Evolutionary conservation across 768 basidiomycete genomes (phyloP).

Genomic region (Hirschioporus abietinus): DNA sequence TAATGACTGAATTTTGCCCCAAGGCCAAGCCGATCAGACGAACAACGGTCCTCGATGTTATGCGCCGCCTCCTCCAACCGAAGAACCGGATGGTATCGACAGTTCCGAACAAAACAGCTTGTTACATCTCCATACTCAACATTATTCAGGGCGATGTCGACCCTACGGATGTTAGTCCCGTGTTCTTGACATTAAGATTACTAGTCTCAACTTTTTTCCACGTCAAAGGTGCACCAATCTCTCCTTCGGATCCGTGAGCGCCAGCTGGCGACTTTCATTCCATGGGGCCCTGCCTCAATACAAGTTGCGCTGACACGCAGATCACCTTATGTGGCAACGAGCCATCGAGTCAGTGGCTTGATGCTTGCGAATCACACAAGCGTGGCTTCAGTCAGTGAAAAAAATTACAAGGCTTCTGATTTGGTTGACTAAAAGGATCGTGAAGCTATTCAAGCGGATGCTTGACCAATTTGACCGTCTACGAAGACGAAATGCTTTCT

Average conservation of each 20-base stretch:
- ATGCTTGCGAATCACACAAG: slow-evolving; percentile 99
- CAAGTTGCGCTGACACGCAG: slow-evolving; percentile 93
- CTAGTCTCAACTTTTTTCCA: slow-evolving; percentile 3
- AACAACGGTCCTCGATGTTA: slow-evolving; percentile 96
- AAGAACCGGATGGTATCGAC: slow-evolving; percentile 99
- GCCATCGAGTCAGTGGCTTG: slow-evolving; percentile 93
- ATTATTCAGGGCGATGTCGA: slow-evolving; percentile 99
- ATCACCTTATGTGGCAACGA: slow-evolving; percentile 82
- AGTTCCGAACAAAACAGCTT: slow-evolving; percentile 83
- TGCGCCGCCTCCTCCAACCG: slow-evolving; percentile 94
- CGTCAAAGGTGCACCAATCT: slow-evolving; percentile 86
- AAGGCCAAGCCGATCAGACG: slow-evolving; percentile 94
- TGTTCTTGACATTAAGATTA: not conserved
- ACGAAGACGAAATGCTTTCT: slow-evolving; percentile 83
- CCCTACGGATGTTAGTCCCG: slow-evolving; percentile 77
- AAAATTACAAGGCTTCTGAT: slow-evolving; percentile 5
- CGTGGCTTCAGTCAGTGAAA: slow-evolving; percentile 75
- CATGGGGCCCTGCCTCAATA: slow-evolving; percentile 98
- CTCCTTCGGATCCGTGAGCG: slow-evolving; percentile 94
- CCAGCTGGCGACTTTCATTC: slow-evolving; percentile 95
- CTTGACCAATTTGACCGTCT: slow-evolving; percentile 91
- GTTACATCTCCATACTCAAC: slow-evolving; percentile 96
- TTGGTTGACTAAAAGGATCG: slow-evolving; percentile 2
- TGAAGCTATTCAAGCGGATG: slow-evolving; percentile 91
- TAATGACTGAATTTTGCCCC: slow-evolving; percentile 2